A percentile compares a stretch with the other conserved stretches of the same genome.
Conservation (phyloP, 306 rosid species). For the Sphenostylis stenocarpa region DNA sequence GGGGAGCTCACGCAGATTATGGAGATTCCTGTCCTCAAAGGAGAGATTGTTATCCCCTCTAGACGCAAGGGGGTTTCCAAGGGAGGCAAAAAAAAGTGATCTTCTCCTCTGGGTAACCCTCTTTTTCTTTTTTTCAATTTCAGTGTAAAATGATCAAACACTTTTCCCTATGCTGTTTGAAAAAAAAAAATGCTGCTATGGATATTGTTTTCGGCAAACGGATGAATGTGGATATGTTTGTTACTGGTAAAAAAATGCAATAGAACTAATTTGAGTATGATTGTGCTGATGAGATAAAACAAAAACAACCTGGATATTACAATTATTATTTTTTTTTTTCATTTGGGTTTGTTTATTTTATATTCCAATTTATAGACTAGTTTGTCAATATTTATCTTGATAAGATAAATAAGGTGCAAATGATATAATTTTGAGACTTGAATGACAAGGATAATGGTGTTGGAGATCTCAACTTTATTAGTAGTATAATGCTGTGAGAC, state of each 20-base stretch:
- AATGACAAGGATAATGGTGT: not conserved
- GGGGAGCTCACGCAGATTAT: slow-evolving; percentile 59
- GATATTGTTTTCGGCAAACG: not conserved
- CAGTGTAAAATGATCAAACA: not conserved
- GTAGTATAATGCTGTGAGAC: no score
- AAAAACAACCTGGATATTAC: no score
- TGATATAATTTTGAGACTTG: not conserved
- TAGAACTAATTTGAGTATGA: no score
- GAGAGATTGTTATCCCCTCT: slow-evolving; percentile 74
- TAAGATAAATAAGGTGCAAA: no score
- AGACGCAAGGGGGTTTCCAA: slow-evolving; percentile 60
- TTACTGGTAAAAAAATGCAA: not conserved
- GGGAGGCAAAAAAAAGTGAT: slow-evolving; percentile 83
- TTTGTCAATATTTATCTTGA: no score
- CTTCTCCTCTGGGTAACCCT: not conserved
- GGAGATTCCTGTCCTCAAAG: slow-evolving; percentile 86
- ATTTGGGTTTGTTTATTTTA: no score
- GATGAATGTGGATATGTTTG: not conserved
- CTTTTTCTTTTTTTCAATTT: not conserved
- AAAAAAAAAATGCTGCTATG: not conserved
- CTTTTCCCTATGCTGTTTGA: no score
- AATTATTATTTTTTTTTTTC: no score
- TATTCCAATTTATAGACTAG: no score
- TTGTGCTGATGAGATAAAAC: no score
- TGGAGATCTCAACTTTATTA: no score